Conservation (phyloP, 768 basidiomycete species). For the Inosperma sp. region DNA sequence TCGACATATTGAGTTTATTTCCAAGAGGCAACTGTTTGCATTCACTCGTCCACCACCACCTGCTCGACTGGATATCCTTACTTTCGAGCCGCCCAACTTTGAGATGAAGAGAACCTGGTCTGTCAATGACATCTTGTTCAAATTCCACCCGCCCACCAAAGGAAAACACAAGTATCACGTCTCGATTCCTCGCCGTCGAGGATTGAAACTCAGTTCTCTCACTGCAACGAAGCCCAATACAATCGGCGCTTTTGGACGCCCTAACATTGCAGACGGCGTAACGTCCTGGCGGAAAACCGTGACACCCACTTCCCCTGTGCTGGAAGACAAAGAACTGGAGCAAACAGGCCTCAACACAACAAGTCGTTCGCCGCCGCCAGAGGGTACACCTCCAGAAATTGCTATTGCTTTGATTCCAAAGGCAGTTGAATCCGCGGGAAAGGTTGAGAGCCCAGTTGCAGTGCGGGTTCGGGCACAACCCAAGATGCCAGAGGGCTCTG, state of each 20-base stretch:
- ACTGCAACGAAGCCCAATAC: slow-evolving; percentile 23
- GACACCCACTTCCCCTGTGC: slow-evolving; percentile 11
- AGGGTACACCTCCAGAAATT: slow-evolving; percentile 31
- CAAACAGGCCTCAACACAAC: slow-evolving; percentile 43
- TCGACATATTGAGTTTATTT: slow-evolving; percentile 39
- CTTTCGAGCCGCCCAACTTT: slow-evolving; percentile 67
- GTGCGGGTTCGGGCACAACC: slow-evolving; percentile 52
- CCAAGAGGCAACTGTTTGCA: slow-evolving; percentile 43
- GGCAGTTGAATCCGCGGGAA: slow-evolving; percentile 30
- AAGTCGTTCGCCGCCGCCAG: slow-evolving; percentile 67
- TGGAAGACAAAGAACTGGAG: slow-evolving; percentile 15
- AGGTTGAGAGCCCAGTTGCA: slow-evolving; percentile 27
- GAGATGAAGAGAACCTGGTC: slow-evolving; percentile 62
- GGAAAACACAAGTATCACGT: slow-evolving; percentile 40
- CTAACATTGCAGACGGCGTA: slow-evolving; percentile 37
- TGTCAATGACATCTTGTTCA: slow-evolving; percentile 63
- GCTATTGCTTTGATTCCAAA: slow-evolving; percentile 30
- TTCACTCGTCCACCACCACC: slow-evolving; percentile 37
- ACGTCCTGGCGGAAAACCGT: slow-evolving; percentile 43
- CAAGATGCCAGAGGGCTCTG: slow-evolving; percentile 68
- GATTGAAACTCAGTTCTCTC: slow-evolving; percentile 30
- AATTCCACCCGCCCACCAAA: slow-evolving; percentile 35
- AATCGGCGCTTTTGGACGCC: slow-evolving; percentile 39
- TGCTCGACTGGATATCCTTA: slow-evolving; percentile 60
- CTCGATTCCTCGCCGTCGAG: slow-evolving; percentile 35